Evolutionary conservation across 805 yeast species (phyloP).

Genomic region (Cyberlindnera americana): DNA sequence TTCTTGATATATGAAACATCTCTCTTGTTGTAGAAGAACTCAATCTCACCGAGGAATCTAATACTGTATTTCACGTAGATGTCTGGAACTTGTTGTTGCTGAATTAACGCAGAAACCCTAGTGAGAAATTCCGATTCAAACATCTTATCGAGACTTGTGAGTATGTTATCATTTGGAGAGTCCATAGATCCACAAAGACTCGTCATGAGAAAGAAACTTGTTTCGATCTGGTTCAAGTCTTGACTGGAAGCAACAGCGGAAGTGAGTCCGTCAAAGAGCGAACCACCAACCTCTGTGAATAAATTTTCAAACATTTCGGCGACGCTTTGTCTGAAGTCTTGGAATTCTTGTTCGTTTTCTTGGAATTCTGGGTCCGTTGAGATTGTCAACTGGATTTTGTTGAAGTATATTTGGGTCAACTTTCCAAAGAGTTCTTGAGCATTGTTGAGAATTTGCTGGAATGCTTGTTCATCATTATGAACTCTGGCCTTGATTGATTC

Average conservation of each 20-base stretch:
- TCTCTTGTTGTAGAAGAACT: slow-evolving; percentile 50
- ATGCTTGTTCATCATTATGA: slow-evolving; percentile 31
- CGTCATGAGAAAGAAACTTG: slow-evolving; percentile 55
- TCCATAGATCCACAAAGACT: slow-evolving; percentile 49
- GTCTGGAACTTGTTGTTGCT: slow-evolving; percentile 11
- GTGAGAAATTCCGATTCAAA: slow-evolving; percentile 31
- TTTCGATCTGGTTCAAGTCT: slow-evolving; percentile 45
- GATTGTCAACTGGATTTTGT: slow-evolving; percentile 49
- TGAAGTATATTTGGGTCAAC: slow-evolving; percentile 64
- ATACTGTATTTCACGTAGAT: slow-evolving; percentile 46
- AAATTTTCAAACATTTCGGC: slow-evolving; percentile 72
- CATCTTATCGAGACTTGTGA: slow-evolving; percentile 23
- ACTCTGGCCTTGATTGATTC: slow-evolving; percentile 33
- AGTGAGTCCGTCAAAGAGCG: slow-evolving; percentile 44
- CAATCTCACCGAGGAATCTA: slow-evolving; percentile 54
- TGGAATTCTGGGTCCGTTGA: slow-evolving; percentile 35
- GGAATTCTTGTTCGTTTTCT: slow-evolving; percentile 47
- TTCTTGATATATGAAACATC: slow-evolving; percentile 45
- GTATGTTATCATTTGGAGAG: slow-evolving; percentile 22
- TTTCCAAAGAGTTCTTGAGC: slow-evolving; percentile 41
- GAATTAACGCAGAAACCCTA: slow-evolving; percentile 16
- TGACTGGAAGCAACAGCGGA: slow-evolving; percentile 32
- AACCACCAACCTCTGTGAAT: slow-evolving; percentile 59
- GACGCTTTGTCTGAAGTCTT: slow-evolving; percentile 66
- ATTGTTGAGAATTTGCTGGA: slow-evolving; percentile 30